Base-by-base conservation (phyloP, 371 early-diverging fungal genomes). In the Rhizopus delemar region DNA sequence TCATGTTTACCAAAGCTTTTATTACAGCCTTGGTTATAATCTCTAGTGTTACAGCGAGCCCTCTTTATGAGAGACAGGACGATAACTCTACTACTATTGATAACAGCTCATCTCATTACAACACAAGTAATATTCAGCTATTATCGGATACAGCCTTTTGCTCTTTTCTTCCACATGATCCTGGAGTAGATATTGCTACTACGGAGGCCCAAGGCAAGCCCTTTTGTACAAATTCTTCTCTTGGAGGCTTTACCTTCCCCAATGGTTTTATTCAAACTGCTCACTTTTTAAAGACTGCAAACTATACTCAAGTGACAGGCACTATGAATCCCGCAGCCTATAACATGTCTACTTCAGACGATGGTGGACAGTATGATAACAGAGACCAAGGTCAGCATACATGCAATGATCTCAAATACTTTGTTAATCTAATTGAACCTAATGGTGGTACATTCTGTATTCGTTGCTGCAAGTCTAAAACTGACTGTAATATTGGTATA, bases 351-450 rank as follows among this genome's bases (percentile, higher is more conserved):
- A 52, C 66, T 51, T 57, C 62, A 12, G 83, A 81, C 58, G 77
- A 74, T 35, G 83, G 83, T 38, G 83, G 83, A 15, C 83, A 83
- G 59, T 78, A 80, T 34, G 83, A 79, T 53, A 60, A 71, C 53
- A 72, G 80, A 56, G 83, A 60, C 15, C 46, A 69, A 5, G 68
- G 71, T 22, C 45, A 46, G 8, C 69, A 71, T 38, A 53, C 68
- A 41, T 77, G 75, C 54, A 59, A 66, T 41, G 78, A 71, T 4
- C 70, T 69, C 55, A 65, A 60, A n/a, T 63, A 75, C 60, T 77
- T 49, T 57, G 78, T 77, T 8, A 69, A 70, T 51, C 57, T 77
- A 36, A 62, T 77, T 34, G 75, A 77, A 57, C 78, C 78, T 12
- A 63, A 68, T 41, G 51, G 43, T 6, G 46, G 67, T 46, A 68